Percentiles rank a stretch among this genome's conserved stretches.
phyloP scores from a whole-genome alignment of 2,329 filamentous ascomycete genomes.

The Ophiostoma himal-ulmi region DNA sequence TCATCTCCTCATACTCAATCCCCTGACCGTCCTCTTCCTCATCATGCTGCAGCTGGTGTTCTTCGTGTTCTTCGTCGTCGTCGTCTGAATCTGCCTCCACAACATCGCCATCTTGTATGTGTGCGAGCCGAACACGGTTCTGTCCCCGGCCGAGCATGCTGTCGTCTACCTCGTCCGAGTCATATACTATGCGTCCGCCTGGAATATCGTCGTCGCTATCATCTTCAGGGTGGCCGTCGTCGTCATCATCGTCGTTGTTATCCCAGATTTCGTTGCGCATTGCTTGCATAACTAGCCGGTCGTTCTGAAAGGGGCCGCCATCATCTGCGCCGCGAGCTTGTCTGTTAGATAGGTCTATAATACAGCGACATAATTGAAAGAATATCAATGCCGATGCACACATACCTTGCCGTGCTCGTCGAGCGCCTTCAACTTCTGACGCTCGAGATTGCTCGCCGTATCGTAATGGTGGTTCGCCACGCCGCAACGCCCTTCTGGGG shows the following conservation, averaged over 20 bases:
- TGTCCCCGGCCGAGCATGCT: neutral
- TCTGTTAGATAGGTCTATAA: neutral
- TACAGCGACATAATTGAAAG: neutral
- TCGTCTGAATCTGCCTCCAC: slow-evolving; percentile 4
- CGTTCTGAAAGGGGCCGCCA: neutral
- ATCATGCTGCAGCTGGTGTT: slow-evolving; percentile 15
- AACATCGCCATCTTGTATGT: neutral
- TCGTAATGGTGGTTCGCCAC: slow-evolving; percentile 18
- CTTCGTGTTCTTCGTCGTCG: slow-evolving; percentile 20
- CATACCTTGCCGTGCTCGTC: neutral
- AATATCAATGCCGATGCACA: neutral
- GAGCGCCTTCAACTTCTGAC: neutral
- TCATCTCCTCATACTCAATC: slow-evolving; percentile 11
- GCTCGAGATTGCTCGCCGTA: slow-evolving; percentile 12
- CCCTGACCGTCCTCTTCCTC: neutral
- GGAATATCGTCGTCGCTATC: slow-evolving; percentile 19
- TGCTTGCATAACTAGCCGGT: slow-evolving; percentile 7
- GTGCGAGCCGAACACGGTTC: neutral
- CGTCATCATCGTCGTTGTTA: neutral
- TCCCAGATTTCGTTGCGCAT: neutral
- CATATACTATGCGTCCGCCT: neutral
- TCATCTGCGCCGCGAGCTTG: neutral
- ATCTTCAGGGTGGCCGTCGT: slow-evolving; percentile 18
- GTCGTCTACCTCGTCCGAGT: neutral
- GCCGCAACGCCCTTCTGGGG: slow-evolving; percentile 20